Percentiles rank a stretch among this genome's conserved stretches.
Evolutionary conservation across 139 green algal genomes (phyloP).

Genomic region (Zygnema circumcarinatum): DNA sequence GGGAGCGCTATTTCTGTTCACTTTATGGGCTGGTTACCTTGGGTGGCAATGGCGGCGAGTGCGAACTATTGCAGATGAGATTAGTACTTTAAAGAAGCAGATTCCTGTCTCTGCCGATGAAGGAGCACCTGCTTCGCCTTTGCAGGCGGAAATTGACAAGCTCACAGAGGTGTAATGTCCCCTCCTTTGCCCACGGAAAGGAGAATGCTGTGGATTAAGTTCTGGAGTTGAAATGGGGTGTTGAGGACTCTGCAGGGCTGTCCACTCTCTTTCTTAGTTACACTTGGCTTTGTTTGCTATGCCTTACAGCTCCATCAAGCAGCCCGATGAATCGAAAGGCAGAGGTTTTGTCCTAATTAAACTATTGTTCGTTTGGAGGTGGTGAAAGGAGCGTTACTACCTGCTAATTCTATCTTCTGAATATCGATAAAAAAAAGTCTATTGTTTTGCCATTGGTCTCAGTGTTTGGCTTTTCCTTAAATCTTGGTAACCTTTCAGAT

Average conservation of each 20-base stretch:
- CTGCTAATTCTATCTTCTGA: too few species aligned
- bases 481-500: too few species aligned
- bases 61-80: slow-evolving; percentile 64
- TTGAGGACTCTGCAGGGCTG: neutral
- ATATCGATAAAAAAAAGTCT: too few species aligned
- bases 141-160: slow-evolving; percentile 68
- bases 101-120: slow-evolving; percentile 67
- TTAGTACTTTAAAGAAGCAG: slow-evolving; percentile 66
- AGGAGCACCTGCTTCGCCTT: slow-evolving; percentile 63
- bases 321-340: too few species aligned
- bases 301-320: too few species aligned
- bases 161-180: slow-evolving; percentile 74
- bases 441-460: too few species aligned
- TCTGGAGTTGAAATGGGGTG: neutral
- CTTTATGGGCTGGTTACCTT: slow-evolving; percentile 86
- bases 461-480: too few species aligned
- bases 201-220: slow-evolving; percentile 1
- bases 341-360: too few species aligned
- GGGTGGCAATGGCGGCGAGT: slow-evolving; percentile 84
- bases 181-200: slow-evolving; percentile 4
- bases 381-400: too few species aligned
- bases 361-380: too few species aligned
- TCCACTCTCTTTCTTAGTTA: neutral
- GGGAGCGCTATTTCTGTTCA: slow-evolving; percentile 78
- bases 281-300: too few species aligned